phyloP scores from a whole-genome alignment of 306 rosid species.

The Rubus idaeus region DNA sequence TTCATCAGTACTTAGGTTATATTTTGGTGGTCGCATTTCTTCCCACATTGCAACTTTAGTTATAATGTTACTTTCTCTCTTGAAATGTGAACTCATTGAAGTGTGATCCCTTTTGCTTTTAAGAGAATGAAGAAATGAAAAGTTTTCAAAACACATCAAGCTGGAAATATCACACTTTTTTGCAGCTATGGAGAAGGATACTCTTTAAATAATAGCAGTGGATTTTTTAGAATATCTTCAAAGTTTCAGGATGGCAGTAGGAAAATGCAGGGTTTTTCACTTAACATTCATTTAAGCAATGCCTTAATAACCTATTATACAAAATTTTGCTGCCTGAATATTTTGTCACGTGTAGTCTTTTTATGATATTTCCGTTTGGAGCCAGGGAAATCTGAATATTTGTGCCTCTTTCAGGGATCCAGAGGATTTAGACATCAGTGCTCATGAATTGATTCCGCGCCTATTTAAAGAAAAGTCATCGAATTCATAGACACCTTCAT shows the following conservation, averaged over 20 bases:
- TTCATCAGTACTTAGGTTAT: neutral
- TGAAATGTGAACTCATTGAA: neutral
- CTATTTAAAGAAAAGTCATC: conserved; percentile 48
- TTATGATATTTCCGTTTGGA: neutral
- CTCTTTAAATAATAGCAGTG: neutral
- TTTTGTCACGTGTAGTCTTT: neutral
- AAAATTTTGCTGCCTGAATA: neutral
- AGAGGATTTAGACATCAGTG: conserved; percentile 68
- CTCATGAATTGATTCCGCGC: conserved; percentile 84
- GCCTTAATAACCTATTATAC: neutral
- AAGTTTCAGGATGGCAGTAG: neutral
- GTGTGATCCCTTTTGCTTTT: neutral
- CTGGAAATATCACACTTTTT: neutral
- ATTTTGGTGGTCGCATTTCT: neutral
- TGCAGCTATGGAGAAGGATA: neutral
- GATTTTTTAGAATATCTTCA: neutral
- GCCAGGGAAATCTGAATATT: conserved; percentile 14
- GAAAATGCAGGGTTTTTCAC: neutral
- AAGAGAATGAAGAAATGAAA: neutral
- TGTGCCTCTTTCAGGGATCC: conserved; percentile 65
- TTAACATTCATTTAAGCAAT: neutral
- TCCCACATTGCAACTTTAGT: neutral
- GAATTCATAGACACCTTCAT: conserved; percentile 30
- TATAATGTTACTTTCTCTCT: neutral
- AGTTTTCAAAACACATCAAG: neutral